Evolutionary conservation across 73 alveolate species (phyloP), one percentile per base, ranked within the genome.

Genomic region (Paramecium sonneborni): DNA sequence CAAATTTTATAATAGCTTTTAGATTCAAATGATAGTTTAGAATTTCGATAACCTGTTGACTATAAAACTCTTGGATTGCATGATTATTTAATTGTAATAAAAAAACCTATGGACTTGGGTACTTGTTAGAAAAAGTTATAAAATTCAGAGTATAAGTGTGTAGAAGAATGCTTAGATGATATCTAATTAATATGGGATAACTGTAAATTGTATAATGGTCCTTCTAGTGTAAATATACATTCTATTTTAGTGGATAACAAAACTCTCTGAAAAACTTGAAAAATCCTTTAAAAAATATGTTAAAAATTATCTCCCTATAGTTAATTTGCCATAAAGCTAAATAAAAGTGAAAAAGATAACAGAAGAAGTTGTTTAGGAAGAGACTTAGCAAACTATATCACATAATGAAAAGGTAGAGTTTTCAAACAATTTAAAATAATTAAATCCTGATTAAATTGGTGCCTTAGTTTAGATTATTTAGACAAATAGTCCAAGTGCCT

Each of bases 51-150:
- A 12, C 96, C 96, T 26, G 96, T 93, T 5, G 96, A 93, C 24
- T 56, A 46, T 30, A 43, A 67, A 93, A 89, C 93, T 2, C 44
- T 94, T 18, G 95, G 95, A 20, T 85, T 94, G 32, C 85, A 43
- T 34, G 97, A 94, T 39, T 94, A 94, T 58, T 95, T 96, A 20
- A 35, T 18, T 56, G 91, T 94, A 10, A 88, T 94, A 35, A 93
- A 94, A 52, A 87, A 93, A 48, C 97, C 97, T 20, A 94, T 94
- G 97, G 97, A 94, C 58, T 57, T 94, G 34, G 56, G 96, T 6
- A 94, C 97, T 12, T 92, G 94, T 35, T 23, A 82, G 26, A 57
- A 93, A 30, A 94, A 94, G 24, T 37, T 94, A 21, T 91, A 94
- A 39, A 92, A 88, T 43, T 23, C 90, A 24, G 57, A 68, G 12